phyloP scores from a whole-genome alignment of 345 rosid species.

The Eucalyptus sp. region DNA sequence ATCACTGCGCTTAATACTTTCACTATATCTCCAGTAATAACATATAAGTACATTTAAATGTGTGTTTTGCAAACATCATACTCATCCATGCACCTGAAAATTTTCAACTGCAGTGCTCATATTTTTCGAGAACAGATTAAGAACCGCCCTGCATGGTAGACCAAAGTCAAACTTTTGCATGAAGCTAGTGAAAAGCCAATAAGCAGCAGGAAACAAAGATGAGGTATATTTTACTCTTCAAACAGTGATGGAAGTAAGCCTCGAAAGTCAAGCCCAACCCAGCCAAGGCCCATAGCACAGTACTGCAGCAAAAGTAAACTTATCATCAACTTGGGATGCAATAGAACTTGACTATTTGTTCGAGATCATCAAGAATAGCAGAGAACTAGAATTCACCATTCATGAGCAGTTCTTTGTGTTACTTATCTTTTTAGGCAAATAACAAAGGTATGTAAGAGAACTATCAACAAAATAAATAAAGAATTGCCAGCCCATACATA shows the following conservation, averaged over 20 bases:
- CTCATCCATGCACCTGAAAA: conserved; percentile 46
- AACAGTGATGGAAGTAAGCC: conserved; percentile 91
- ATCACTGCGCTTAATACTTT: not conserved
- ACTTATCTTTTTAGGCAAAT: not conserved
- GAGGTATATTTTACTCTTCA: conserved; percentile 54
- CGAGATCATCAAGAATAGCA: not conserved
- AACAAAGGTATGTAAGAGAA: not conserved
- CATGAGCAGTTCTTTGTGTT: not conserved
- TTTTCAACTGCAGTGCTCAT: conserved; percentile 75
- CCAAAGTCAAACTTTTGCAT: not conserved
- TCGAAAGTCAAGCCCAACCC: conserved; percentile 94
- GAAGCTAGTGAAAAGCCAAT: not conserved
- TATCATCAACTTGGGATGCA: not conserved
- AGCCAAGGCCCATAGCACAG: conserved; percentile 94
- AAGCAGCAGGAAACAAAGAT: not conserved
- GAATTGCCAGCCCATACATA: not conserved
- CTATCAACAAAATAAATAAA: not conserved
- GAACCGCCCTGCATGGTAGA: conserved; percentile 61
- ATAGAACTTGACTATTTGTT: not conserved
- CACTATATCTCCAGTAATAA: not conserved
- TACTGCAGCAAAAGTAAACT: conserved; percentile 31
- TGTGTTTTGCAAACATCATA: not conserved
- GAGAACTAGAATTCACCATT: not conserved
- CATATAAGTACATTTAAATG: not conserved
- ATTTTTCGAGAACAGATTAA: conserved; percentile 83